A percentile compares a stretch with the other conserved stretches of the same genome.
Conservation (phyloP, 345 rosid species). For the Ailanthus altissimus region DNA sequence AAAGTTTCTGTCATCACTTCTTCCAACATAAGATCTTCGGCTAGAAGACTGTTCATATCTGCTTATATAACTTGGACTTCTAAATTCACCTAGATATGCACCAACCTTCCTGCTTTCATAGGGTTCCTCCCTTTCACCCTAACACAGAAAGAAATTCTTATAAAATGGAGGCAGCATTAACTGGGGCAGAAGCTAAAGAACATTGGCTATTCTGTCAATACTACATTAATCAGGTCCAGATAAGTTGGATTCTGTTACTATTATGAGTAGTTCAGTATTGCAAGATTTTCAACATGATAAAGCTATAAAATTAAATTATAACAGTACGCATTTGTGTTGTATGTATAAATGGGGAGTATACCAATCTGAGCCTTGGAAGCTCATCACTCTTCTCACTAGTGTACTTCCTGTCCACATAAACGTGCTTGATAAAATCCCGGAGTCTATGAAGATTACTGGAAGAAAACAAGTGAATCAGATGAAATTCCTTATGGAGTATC, state of each 20-base stretch:
- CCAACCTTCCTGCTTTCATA: constrained; percentile 39
- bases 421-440: constrained; percentile 79
- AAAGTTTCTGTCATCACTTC: constrained; percentile 41
- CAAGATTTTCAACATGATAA: neutral
- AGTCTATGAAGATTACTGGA: constrained; percentile 71
- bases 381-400: constrained; percentile 53
- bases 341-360: constrained; percentile 26
- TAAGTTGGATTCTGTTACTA: neutral
- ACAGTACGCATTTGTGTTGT: neutral
- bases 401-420: constrained; percentile 75
- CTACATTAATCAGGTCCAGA: neutral
- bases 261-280: neutral
- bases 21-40: constrained; percentile 41
- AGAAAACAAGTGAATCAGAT: constrained; percentile 33
- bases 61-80: constrained; percentile 45
- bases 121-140: constrained; percentile 52
- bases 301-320: neutral
- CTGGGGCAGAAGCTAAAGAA: neutral
- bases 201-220: neutral
- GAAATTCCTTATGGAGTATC: constrained; percentile 16
- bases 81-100: constrained; percentile 38
- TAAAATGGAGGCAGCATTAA: constrained; percentile 1
- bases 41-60: constrained; percentile 30
- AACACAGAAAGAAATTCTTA: constrained; percentile 15
- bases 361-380: constrained; percentile 51